These are phyloP conservation scores for Dryadomyces sulphureus DNA, from an alignment of 2,329 filamentous ascomycete species.

Conservation along the genomic window DNA sequence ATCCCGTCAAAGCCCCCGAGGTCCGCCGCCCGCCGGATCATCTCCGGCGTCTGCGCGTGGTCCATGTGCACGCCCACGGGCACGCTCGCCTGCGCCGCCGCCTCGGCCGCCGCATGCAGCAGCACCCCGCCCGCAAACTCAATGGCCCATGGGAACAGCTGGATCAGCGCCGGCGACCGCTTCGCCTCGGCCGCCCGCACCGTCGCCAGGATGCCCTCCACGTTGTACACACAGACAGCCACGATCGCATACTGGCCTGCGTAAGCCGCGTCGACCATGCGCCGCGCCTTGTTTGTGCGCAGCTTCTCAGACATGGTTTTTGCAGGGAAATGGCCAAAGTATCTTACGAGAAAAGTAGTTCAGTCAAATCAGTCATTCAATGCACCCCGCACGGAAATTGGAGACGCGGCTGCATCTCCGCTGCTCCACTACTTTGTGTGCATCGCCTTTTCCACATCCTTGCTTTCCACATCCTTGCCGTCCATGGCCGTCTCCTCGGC, in stretches of 20 bases:
- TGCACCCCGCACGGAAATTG: too few species aligned
- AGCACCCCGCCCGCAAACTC: constrained; percentile 42
- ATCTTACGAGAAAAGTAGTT: too few species aligned
- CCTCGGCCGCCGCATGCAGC: constrained; percentile 37
- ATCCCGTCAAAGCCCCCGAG: constrained; percentile 54
- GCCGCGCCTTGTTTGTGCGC: constrained; percentile 1
- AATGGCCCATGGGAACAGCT: constrained; percentile 59
- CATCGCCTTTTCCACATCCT: too few species aligned
- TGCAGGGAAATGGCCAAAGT: too few species aligned
- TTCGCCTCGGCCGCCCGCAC: constrained; percentile 54
- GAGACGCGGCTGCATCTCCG: too few species aligned
- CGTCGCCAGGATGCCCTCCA: constrained; percentile 55
- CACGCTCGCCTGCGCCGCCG: constrained; percentile 38
- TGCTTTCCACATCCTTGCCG: too few species aligned
- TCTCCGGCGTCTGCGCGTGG: constrained; percentile 46
- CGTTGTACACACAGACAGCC: constrained; percentile 40
- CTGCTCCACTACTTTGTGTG: too few species aligned
- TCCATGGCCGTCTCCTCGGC: neutral
- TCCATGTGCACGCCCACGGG: constrained; percentile 51
- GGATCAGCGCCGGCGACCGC: constrained; percentile 50
- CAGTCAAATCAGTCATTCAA: too few species aligned
- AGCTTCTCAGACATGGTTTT: constrained; percentile 4
- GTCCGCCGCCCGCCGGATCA: constrained; percentile 44
- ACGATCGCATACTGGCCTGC: constrained; percentile 12
- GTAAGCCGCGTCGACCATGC: constrained; percentile 21